These are phyloP conservation scores for Pleurotus ostreatus DNA, from an alignment of 768 basidiomycete genomes.

Conservation along the genomic window DNA sequence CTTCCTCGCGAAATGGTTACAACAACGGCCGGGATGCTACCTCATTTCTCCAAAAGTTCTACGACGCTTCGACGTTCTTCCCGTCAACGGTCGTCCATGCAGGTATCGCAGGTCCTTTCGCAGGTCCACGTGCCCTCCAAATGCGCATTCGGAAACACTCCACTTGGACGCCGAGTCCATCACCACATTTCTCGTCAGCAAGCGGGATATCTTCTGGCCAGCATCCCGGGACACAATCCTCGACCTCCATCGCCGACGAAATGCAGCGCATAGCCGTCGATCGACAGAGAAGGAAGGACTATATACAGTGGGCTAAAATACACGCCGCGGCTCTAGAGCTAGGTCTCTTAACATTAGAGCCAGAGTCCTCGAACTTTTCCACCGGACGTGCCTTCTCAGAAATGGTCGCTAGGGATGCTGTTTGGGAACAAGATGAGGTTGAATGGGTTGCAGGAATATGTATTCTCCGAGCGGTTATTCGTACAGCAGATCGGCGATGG, in stretches of 20 bases:
- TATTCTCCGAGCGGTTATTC: conserved; percentile 53
- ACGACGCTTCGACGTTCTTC: conserved; percentile 50
- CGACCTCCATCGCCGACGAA: conserved; percentile 47
- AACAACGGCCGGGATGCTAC: conserved; percentile 28
- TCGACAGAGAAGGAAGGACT: conserved; percentile 56
- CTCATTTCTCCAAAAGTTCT: conserved; percentile 42
- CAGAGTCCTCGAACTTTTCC: conserved; percentile 39
- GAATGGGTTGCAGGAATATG: conserved; percentile 67
- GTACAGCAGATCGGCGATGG: conserved; percentile 44
- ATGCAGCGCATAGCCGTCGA: conserved; percentile 61
- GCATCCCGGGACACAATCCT: conserved; percentile 16
- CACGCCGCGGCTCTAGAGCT: conserved; percentile 63
- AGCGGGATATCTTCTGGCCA: conserved; percentile 14
- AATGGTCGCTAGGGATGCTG: conserved; percentile 59
- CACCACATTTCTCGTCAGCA: conserved; percentile 10
- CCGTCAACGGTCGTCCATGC: conserved; percentile 46
- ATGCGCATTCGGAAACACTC: conserved; percentile 56
- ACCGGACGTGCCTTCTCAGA: conserved; percentile 49
- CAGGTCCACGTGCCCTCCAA: conserved; percentile 55
- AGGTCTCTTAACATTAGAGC: conserved; percentile 38
- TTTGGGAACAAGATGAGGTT: conserved; percentile 64
- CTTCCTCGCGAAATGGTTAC: conserved; percentile 19
- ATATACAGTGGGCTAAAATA: conserved; percentile 65
- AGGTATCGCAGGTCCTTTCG: conserved; percentile 48
- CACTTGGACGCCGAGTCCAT: conserved; percentile 41